These are phyloP conservation scores for Trichoderma erinaceum DNA, from an alignment of 495 filamentous ascomycete genomes.

Conservation along the genomic window DNA sequence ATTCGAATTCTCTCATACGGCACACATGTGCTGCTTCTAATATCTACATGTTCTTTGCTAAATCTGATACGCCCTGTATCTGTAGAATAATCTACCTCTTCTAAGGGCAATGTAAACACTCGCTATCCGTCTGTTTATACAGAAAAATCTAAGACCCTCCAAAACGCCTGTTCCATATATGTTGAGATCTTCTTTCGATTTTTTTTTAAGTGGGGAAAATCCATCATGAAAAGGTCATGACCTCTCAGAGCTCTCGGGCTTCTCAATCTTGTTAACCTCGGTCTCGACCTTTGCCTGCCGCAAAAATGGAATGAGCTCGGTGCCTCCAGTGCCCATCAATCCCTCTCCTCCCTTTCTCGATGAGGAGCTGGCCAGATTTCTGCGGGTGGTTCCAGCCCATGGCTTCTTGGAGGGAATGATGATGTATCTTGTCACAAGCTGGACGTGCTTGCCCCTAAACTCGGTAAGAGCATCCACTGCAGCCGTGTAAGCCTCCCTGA, in stretches of 20 bases:
- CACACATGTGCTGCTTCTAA: background rate
- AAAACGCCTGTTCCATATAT: background rate
- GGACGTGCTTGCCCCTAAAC: slow-evolving; percentile 83
- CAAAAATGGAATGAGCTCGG: slow-evolving; percentile 83
- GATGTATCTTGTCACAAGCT: slow-evolving; percentile 90
- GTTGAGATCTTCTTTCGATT: background rate
- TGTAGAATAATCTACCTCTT: background rate
- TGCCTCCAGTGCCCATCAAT: slow-evolving; percentile 82
- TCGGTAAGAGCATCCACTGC: slow-evolving; percentile 73
- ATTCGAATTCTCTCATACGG: too few relatives aligned
- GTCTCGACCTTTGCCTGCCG: slow-evolving; percentile 95
- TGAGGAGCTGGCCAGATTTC: slow-evolving; percentile 59
- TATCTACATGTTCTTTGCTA: background rate
- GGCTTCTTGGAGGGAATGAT: slow-evolving; percentile 54
- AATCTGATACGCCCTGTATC: background rate
- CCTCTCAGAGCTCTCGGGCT: background rate
- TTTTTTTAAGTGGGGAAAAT: background rate
- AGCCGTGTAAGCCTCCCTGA: slow-evolving; percentile 68
- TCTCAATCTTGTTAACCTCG: background rate
- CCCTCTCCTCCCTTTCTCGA: slow-evolving; percentile 41
- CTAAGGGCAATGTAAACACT: background rate
- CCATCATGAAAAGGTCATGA: background rate
- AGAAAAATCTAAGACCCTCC: background rate
- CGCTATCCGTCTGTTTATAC: background rate
- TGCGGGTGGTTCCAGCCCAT: slow-evolving; percentile 23